Evolutionary conservation across 192 early-diverging fungal species (phyloP), one percentile per base, ranked within the genome.

Genomic region (Backusella circina): DNA sequence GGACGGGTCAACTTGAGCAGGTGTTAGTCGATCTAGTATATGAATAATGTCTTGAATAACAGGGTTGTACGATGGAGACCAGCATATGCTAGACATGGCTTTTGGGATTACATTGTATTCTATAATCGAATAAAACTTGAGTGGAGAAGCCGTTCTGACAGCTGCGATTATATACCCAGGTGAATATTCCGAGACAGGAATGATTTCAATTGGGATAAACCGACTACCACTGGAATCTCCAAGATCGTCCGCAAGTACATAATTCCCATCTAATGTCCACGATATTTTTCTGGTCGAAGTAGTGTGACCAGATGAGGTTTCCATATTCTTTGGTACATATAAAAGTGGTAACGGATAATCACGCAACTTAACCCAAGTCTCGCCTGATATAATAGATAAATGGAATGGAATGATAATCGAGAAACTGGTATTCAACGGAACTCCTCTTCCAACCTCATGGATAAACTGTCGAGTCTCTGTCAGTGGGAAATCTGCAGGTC

Each of bases 281-380:
- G 80, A 74, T 6, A 65, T 47, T 16, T 47, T 21, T 9, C 31
- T 69, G 2, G 72, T 31, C 8, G 8, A 28, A 30, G 18, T n/a
- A 21, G 31, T 33, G 2, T 50, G 35, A n/a, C 9, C 13, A 26
- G 8, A 10, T 15, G 4, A 12, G 8, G 9, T 68, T 30, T 37
- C 37, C 13, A 15, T 16, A 70, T 47, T 18, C 37, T 69, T 38
- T 12, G 83, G 83, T 6, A 84, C 72, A 30, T 79, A 39, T 5
- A 79, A 57, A 37, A 84, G 67, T 6, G 83, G 80, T 13, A 82
- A 18, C 0, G 83, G 83, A 73, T 82, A 82, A 28, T 84, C 83
- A 30, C 83, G 61, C 7, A 84, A 15, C 15, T 72, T 61, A 1
- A 79, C 51, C 69, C 66, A 74, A 3, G 83, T 82, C 36, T 82